Evolutionary conservation across 352 stramenopile genomes (phyloP).

Genomic region (Phytophthora meadii): DNA sequence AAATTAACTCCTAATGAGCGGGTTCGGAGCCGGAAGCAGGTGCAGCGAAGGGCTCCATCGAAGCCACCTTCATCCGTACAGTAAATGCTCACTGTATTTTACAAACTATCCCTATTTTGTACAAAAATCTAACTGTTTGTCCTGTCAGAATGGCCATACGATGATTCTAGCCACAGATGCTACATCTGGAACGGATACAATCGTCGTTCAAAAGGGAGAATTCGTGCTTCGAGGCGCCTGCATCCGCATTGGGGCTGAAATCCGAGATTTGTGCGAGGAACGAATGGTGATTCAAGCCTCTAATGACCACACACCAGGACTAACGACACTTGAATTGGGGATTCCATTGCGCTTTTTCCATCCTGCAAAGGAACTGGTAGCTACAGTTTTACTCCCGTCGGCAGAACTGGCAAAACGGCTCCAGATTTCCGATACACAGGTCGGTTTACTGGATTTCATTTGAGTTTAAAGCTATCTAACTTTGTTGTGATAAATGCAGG

Average conservation of each 20-base stretch:
- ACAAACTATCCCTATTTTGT: neutral
- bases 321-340: conserved; percentile 24
- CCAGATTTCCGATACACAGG: conserved; percentile 17
- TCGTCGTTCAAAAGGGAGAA: conserved; percentile 24
- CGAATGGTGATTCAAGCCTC: conserved; percentile 20
- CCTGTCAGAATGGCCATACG: conserved; percentile 27
- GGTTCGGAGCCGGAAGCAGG: conserved; percentile 4
- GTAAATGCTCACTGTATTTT: conserved; percentile 29
- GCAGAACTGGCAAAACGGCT: conserved; percentile 7
- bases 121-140: neutral
- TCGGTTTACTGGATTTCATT: neutral
- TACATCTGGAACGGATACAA: conserved; percentile 20
- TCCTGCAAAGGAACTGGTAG: conserved; percentile 34
- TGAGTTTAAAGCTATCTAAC: neutral
- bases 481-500: neutral
- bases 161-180: conserved; percentile 27
- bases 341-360: conserved; percentile 38
- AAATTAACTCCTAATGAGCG: conserved; percentile 1
- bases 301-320: conserved; percentile 1
- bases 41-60: conserved; percentile 24
- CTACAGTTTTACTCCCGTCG: conserved; percentile 18
- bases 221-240: conserved; percentile 30
- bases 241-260: conserved; percentile 34
- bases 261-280: conserved; percentile 39
- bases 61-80: conserved; percentile 39